Evolutionary conservation across 2,329 filamentous ascomycete species (phyloP).

Genomic region (Fusarium irregulare): DNA sequence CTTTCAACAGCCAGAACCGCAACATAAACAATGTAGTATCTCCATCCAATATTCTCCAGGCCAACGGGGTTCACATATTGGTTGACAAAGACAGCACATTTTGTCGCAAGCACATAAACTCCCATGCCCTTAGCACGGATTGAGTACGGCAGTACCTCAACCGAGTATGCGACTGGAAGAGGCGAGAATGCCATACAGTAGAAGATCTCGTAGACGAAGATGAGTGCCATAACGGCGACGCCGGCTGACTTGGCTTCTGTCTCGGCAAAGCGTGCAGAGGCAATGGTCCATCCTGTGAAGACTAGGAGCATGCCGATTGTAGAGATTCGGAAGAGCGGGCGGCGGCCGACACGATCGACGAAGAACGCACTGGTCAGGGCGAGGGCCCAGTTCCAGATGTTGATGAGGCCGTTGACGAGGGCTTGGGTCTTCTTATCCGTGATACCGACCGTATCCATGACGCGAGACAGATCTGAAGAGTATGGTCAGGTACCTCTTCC

Average conservation of each 20-base stretch:
- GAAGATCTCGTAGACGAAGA: conserved; percentile 55
- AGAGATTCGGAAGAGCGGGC: conserved; percentile 49
- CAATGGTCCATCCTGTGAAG: conserved; percentile 52
- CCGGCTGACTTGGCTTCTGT: conserved; percentile 47
- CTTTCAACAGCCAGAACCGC: conserved; percentile 59
- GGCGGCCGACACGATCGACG: conserved; percentile 47
- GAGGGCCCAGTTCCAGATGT: conserved; percentile 46
- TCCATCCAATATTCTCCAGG: conserved; percentile 61
- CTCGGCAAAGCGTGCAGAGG: conserved; percentile 49
- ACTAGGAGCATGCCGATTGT: conserved; percentile 46
- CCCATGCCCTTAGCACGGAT: conserved; percentile 63
- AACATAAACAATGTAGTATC: conserved; percentile 69
- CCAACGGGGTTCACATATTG: conserved; percentile 63
- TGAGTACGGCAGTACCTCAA: conserved; percentile 65
- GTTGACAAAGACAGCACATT: conserved; percentile 48
- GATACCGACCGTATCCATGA: conserved; percentile 36
- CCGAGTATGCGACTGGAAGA: conserved; percentile 61
- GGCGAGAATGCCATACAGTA: conserved; percentile 68
- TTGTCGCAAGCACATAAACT: conserved; percentile 45
- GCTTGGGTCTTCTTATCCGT: conserved; percentile 44
- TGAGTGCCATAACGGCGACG: conserved; percentile 50
- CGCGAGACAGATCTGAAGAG: conserved; percentile 19
- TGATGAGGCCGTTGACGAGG: conserved; percentile 46
- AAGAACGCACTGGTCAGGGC: conserved; percentile 45
- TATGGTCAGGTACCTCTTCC: too few species aligned